Evolutionary conservation across 2,329 filamentous ascomycete species (phyloP), one percentile per base, ranked within the genome.

Genomic region (Neonectria hederae): DNA sequence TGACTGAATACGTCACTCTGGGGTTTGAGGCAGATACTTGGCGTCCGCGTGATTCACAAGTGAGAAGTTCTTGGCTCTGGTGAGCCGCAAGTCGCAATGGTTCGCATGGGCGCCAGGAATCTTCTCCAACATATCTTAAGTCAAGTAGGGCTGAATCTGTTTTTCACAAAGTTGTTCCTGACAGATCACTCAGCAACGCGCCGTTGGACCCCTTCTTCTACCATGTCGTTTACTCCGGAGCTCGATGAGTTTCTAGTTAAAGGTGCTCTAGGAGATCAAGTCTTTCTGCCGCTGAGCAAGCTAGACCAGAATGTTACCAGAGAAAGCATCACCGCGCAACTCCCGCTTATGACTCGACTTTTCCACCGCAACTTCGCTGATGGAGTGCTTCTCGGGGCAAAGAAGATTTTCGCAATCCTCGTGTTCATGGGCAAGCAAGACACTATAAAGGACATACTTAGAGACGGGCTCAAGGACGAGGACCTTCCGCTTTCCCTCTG

Each of bases 401-500:
- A 14, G 28, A 62, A 40, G 3, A 1, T 69, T 5, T 69, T 69
- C 24, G 30, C 62, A 1, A 62, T 69, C 17, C 51, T 69, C 0
- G 59, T 69, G 4, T 59, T 69, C 9, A 63, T 67, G 1, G 46
- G 66, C 1, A 56, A 69, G 2, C 1, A 62, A 2, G 24, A 24
- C 0, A 54, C 38, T 0, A 65, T 69, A 10, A 35, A n/a, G 14
- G 9, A 51, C 0, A 35, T 69, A 1, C 13, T 38, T 1, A 35
- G 49, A 10, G 65, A 63, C 28, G 48, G 57, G 0, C 54, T 69
- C 13, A 26, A 32, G 2, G 68, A 69, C 5, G 42, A 49, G 14
- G 59, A 69, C 11, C 65, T 69, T 26, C 68, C 68, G 8, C 60
- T 69, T 26, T 66, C 68, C 6, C 60, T 55, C 10, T 49, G 42